Conservation (phyloP, 495 filamentous ascomycete species). For the Tetracladium marchalianum region DNA sequence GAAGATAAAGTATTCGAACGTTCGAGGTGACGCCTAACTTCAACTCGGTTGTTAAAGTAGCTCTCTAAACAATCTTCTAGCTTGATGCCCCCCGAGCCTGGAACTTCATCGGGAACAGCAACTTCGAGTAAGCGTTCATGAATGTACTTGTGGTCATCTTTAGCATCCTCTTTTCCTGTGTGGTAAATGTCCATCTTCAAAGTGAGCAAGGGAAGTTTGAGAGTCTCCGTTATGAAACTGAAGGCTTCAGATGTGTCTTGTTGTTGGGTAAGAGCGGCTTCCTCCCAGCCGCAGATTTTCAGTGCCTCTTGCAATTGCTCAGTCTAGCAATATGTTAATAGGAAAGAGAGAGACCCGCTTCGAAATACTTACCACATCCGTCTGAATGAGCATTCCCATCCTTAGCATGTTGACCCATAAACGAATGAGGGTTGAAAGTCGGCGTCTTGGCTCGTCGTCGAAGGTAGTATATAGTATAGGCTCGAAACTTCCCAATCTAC, state of each 20-base stretch:
- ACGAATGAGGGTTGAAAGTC: constrained; percentile 62
- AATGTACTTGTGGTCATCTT: constrained; percentile 87
- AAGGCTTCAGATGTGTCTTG: constrained; percentile 96
- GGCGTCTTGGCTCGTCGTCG: constrained; percentile 57
- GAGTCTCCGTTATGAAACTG: constrained; percentile 80
- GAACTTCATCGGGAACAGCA: constrained; percentile 55
- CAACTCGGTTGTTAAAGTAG: constrained; percentile 92
- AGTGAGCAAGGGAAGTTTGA: constrained; percentile 80
- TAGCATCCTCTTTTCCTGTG: constrained; percentile 68
- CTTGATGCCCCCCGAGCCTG: constrained; percentile 50
- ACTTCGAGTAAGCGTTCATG: constrained; percentile 90
- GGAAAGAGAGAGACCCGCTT: neutral
- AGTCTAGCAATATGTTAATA: constrained; percentile 45
- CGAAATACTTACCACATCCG: constrained; percentile 59
- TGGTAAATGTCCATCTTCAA: constrained; percentile 94
- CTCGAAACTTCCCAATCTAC: constrained; percentile 79
- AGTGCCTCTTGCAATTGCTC: constrained; percentile 72
- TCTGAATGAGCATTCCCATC: constrained; percentile 73
- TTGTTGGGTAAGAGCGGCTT: constrained; percentile 64
- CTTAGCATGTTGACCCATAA: constrained; percentile 91
- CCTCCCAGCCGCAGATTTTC: constrained; percentile 84
- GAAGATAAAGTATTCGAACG: constrained; percentile 16
- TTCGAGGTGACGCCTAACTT: constrained; percentile 62
- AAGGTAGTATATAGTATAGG: constrained; percentile 71
- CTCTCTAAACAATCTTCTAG: constrained; percentile 85